Percentiles rank a stretch among this genome's conserved stretches.
These are phyloP conservation scores for Ochetophila trinervis DNA, from an alignment of 306 rosid species.

Conservation along the genomic window DNA sequence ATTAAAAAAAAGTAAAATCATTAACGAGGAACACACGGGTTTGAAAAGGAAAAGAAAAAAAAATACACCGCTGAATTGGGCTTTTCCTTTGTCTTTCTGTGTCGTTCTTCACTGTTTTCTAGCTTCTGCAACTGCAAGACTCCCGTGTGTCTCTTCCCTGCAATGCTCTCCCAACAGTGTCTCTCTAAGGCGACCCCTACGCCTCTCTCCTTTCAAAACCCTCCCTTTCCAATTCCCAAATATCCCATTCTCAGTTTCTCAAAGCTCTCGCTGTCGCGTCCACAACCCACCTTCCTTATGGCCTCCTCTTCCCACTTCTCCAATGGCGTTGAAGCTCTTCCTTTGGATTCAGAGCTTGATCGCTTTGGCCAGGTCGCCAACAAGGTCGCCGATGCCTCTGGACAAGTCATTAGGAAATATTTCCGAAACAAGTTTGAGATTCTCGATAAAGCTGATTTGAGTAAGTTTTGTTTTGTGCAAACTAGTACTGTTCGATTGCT, in stretches of 20 bases:
- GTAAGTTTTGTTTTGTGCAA: constrained; percentile 24
- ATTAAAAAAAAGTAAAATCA: too few species aligned
- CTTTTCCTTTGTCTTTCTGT: too few species aligned
- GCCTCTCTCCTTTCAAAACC: constrained; percentile 5
- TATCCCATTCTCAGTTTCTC: constrained; percentile 3
- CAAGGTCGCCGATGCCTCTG: constrained; percentile 80
- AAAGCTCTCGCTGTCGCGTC: constrained; percentile 14
- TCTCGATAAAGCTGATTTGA: constrained; percentile 65
- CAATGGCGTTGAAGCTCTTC: constrained; percentile 11
- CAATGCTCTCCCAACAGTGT: constrained; percentile 38
- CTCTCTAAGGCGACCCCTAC: constrained; percentile 20
- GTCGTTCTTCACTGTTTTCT: too few species aligned
- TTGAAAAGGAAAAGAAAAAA: too few species aligned
- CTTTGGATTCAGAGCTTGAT: constrained; percentile 32
- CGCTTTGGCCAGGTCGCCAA: constrained; percentile 54
- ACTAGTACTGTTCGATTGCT: constrained; percentile 18
- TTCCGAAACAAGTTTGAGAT: constrained; percentile 74
- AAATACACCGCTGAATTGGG: too few species aligned
- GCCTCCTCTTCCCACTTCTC: constrained; percentile 24
- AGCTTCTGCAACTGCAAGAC: too few species aligned
- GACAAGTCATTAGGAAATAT: constrained; percentile 65
- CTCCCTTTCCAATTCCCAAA: constrained; percentile 9
- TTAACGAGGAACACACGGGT: too few species aligned
- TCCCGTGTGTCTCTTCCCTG: neutral
- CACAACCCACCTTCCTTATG: constrained; percentile 30